Base-by-base conservation (phyloP, 139 green algal genomes). In the Nannochloris sp. region DNA sequence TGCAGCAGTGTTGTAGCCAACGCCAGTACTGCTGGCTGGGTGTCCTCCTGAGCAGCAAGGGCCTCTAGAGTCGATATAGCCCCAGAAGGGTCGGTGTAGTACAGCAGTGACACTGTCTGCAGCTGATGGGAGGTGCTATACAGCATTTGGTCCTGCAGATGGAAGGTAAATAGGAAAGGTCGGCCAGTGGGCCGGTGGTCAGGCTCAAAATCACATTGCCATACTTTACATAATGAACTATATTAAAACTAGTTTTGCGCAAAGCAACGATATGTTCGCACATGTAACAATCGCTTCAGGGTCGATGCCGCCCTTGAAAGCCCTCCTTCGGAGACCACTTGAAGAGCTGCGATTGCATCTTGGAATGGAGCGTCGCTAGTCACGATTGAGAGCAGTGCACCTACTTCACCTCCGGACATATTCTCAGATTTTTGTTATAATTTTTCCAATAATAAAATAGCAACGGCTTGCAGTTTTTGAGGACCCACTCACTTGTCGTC, bases 81-180 rank as follows among this genome's bases (percentile, higher is more conserved):
- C 19, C 42, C 19, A 19, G 19, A 19, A 27, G 42, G 42, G 19
- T 51, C 42, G 42, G 42, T 27, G 19, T 51, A 19, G 42, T 51
- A 51, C 42, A 51, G 42, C 42, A 51, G 42, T 19, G 42, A 51
- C 42, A 51, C 42, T 19, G 42, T 19, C 42, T 51, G 42, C 42
- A 51, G 42, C 58, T 87, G 80, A 80, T 98, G 98, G 27, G 94
- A 98, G 64, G 98, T 97, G 74, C 98, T 93, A 63, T 99, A 99
- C 33, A 98, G 92, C 8, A 99, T 19, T 51, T 51, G 42, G 19
- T 19, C 19, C 19, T 19, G 42, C 19, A 27, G 42, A 19, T 51
- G 42, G 19, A 51, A 51, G 19, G 42, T 27, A 51, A 51, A 51
- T 27, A 51, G 19, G 42, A 19, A 27, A 19, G 19, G 42, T 51